These are phyloP conservation scores for Paramyrothecium sp. DNA, from an alignment of 2,329 filamentous ascomycete species.

Conservation along the genomic window DNA sequence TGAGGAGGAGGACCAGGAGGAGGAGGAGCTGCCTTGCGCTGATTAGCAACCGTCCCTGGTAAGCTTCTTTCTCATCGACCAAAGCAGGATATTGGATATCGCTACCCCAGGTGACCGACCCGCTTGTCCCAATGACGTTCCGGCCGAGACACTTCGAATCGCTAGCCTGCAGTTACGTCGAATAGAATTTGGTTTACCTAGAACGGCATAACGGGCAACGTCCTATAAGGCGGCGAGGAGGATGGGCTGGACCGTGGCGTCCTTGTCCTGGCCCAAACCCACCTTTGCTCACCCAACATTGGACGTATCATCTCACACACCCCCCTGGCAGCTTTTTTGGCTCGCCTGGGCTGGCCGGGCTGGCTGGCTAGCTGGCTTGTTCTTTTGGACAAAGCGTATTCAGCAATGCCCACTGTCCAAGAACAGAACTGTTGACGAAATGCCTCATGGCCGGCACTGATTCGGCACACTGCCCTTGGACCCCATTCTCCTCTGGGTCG, in stretches of 20 bases:
- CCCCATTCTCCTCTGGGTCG: not conserved
- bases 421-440: conserved; percentile 3
- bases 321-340: not conserved
- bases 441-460: conserved; percentile 3
- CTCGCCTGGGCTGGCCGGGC: not conserved
- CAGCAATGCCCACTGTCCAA: not conserved
- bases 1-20: not conserved
- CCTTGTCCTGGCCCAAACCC: not conserved
- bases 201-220: not conserved
- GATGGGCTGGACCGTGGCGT: not conserved
- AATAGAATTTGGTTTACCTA: not conserved
- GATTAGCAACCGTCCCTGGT: not conserved
- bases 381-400: not conserved
- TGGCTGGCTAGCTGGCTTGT: no score
- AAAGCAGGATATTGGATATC: not conserved
- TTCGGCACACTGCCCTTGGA: not conserved
- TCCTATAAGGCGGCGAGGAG: not conserved
- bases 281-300: not conserved
- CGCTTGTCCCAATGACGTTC: not conserved
- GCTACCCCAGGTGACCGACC: not conserved
- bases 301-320: not conserved
- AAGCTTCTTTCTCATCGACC: no score
- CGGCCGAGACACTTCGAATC: not conserved
- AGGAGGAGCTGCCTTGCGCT: not conserved
- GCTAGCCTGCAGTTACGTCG: not conserved